Evolutionary conservation across 2,329 filamentous ascomycete genomes (phyloP), one percentile per base, ranked within the genome.

Genomic region (Aphanoascus verrucosus): DNA sequence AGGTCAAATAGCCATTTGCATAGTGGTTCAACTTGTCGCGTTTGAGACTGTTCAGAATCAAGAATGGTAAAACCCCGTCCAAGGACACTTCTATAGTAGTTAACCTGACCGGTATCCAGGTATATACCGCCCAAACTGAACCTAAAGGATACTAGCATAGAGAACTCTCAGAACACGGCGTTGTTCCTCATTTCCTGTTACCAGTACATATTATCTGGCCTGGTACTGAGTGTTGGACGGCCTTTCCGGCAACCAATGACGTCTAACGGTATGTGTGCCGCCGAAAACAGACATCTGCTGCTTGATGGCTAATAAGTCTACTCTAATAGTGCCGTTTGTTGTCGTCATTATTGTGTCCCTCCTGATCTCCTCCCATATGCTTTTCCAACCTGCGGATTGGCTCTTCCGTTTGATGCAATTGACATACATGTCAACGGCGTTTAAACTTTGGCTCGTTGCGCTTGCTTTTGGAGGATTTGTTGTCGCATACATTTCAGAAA

Each of bases 161-260:
- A 85, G 62, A 97, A 97, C 68, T 95, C 88, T 8, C 86, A 97
- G 63, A 97, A 98, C 63, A 95, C 91, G 0, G 83, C 86, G 0
- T 74, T 98, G 1, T 98, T 98, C 73, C 72, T 97, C 31, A 76
- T 90, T 4, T 94, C 86, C 1, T 96, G 89, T 67, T 97, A 90
- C 64, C 90, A 97, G 67, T 98, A 98, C 68, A 94, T 94, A 37
- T 77, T 96, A 19, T 86, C 88, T 0, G 93, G 88, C 3, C 78
- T 97, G 38, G 85, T 97, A 1, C 77, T 98, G 31, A 94, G 86
- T 61, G 88, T 93, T n/a, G 94, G 93, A 1, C 83, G 81, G 34
- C 93, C 93, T 0, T 98, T 95, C 72, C 79, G 93, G 52, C 86
- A 93, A 62, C 79, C 81, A 14, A 88, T 89, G 74, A 74, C 74